Conservation (phyloP, 148 eudicot genomes). For the Rhododendron williamsianum region DNA sequence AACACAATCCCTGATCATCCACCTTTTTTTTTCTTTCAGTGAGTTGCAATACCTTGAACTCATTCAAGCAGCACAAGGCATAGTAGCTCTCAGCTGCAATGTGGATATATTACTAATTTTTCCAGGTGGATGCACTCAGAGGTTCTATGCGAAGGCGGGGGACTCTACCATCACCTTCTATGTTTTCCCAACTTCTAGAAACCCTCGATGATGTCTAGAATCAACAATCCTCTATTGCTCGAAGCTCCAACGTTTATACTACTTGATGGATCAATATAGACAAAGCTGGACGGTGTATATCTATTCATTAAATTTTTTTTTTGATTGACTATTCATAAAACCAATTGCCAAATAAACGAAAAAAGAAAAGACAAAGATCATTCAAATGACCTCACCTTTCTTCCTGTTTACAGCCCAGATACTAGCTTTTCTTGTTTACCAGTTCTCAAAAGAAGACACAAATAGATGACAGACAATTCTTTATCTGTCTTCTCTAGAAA, state of each 20-base stretch:
- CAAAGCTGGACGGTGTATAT: not conserved
- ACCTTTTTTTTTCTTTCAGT: not conserved
- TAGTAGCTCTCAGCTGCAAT: not conserved
- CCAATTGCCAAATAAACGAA: not conserved
- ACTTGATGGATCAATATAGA: not conserved
- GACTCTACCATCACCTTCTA: not conserved
- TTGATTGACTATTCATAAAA: not conserved
- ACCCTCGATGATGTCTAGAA: not conserved
- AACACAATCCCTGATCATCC: not conserved
- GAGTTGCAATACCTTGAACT: not conserved
- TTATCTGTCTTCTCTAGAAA: not conserved
- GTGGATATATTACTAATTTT: not conserved
- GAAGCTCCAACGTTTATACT: not conserved
- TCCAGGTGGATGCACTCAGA: not conserved
- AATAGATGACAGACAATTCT: not conserved
- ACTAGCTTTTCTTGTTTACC: not conserved
- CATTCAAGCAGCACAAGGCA: constrained; percentile 3
- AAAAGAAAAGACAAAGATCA: not conserved
- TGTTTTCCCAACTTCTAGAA: not conserved
- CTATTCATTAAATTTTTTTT: too few relatives aligned
- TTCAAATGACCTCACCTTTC: not conserved
- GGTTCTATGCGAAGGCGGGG: not conserved
- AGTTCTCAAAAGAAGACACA: not conserved
- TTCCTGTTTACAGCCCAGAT: not conserved
- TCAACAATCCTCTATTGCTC: not conserved